phyloP scores from a whole-genome alignment of 2,329 filamentous ascomycete genomes.

The Zasmidium cellare region DNA sequence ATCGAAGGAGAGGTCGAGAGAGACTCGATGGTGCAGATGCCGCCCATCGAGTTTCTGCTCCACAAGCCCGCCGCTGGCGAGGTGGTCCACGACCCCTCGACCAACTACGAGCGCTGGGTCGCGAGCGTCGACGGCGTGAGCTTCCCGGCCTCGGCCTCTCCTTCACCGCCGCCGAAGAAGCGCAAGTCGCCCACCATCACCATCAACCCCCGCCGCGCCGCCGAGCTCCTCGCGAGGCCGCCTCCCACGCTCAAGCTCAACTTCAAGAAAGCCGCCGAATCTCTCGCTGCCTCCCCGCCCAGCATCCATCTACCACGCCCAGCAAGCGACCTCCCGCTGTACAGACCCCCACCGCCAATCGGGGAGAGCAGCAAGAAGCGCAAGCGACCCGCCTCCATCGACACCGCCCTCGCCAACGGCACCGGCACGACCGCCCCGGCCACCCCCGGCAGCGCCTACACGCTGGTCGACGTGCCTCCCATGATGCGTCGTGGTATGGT shows the following conservation, averaged over 20 bases:
- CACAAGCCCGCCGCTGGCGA: constrained; percentile 20
- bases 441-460: neutral
- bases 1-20: constrained; percentile 20
- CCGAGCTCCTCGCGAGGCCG: neutral
- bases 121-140: constrained; percentile 5
- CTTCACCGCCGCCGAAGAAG: no score
- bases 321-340: constrained; percentile 1
- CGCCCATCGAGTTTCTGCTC: constrained; percentile 35
- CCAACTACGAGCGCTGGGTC: constrained; percentile 29
- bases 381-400: neutral
- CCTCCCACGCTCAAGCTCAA: neutral
- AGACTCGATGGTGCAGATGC: constrained; percentile 24
- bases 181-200: no score
- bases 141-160: neutral
- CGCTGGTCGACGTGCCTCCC: neutral
- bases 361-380: neutral
- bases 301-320: neutral
- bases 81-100: constrained; percentile 18
- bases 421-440: neutral
- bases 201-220: no score
- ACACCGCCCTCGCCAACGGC: neutral
- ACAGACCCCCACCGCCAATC: neutral
- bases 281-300: neutral
- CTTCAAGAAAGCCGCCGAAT: no score
- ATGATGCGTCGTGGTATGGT: constrained; percentile 2